phyloP scores from a whole-genome alignment of 768 basidiomycete genomes.

The Dacryopinax primogenitus region DNA sequence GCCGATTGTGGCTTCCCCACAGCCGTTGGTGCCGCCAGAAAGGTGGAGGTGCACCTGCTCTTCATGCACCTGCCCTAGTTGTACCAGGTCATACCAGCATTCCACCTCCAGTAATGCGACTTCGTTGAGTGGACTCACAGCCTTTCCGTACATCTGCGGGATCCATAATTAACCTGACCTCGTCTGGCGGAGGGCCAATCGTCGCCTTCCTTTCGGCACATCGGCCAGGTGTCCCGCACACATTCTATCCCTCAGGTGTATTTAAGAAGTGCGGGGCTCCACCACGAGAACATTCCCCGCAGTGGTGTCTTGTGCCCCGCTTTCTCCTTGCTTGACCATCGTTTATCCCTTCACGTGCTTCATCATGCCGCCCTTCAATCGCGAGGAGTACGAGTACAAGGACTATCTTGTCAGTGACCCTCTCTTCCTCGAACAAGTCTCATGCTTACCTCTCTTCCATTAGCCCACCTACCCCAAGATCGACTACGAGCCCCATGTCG shows the following conservation, averaged over 20 bases:
- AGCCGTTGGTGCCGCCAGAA: neutral
- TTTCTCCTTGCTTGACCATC: neutral
- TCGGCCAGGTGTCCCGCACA: neutral
- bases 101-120: conserved; percentile 2
- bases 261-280: neutral
- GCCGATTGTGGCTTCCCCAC: neutral
- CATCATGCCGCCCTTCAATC: neutral
- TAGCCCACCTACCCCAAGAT: conserved; percentile 8
- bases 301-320: conserved; percentile 8
- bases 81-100: neutral
- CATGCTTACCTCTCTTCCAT: neutral
- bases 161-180: neutral
- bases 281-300: neutral
- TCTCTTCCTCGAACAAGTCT: neutral
- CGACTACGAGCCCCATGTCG: conserved; percentile 8
- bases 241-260: neutral
- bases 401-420: neutral
- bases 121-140: neutral
- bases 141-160: neutral
- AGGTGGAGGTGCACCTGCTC: neutral
- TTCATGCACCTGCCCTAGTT: neutral
- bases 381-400: conserved; percentile 6
- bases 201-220: neutral
- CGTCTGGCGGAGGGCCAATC: neutral
- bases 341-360: neutral